Base-by-base conservation (phyloP, 345 rosid genomes). In the Citrus trifoliata region DNA sequence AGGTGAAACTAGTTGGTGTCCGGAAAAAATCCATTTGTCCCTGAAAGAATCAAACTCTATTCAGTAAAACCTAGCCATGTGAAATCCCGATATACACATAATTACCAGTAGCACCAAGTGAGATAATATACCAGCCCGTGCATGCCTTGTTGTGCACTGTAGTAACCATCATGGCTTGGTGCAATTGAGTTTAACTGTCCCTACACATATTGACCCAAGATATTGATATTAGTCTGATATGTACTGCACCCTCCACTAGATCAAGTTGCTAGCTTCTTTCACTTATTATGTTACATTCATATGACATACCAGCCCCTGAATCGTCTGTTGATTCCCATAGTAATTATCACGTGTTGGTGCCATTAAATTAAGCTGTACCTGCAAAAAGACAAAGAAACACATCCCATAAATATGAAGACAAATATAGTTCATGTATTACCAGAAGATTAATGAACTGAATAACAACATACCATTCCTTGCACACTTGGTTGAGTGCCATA, bases 281-380 rank as follows among this genome's bases (percentile, higher is more conserved):
- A 30, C 25, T 55, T 9, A 16, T 33, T n/a, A 73, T 58, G 35
- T 22, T 32, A 37, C 24, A 73, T 35, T 61, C 12, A 53, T 10
- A 64, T 48, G 25, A 67, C 86, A 25, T 83, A 89, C 92, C 89
- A 89, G 88, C 51, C 90, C 90, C 76, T 86, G 92, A 58, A 89
- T 87, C 4, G 85, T 80, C 78, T 81, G 89, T 76, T 86, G 92
- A 81, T 77, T 85, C 62, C 86, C 87, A 67, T 86, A 89, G 85
- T 81, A 87, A 78, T 78, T 86, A 81, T 87, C 90, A 18, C 87
- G 90, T n/a, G 89, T 83, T 67, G 92, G 90, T 30, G 84, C 92
- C 90, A 89, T 89, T 78, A 89, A 79, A 84, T 89, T 89, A 76
- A 89, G 80, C 70, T 86, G 92, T 65, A 89, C 92, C 92, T 89